phyloP scores from a whole-genome alignment of 257 asterid genomes.

The Jasminum sambac region DNA sequence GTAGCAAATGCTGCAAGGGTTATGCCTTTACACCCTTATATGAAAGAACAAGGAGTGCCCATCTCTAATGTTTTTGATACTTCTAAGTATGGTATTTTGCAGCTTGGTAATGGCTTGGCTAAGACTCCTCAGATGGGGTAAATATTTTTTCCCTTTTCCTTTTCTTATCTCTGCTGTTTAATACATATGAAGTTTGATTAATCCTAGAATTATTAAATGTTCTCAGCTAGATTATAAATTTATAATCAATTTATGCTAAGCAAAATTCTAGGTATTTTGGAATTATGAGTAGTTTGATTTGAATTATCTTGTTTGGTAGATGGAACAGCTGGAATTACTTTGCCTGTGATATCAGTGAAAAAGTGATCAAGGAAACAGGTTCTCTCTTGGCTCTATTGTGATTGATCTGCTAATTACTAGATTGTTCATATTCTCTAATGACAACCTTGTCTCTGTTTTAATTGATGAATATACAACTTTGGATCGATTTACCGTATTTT shows the following conservation, averaged over 20 bases:
- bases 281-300: constrained; percentile 16
- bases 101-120: constrained; percentile 63
- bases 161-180: neutral
- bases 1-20: constrained; percentile 32
- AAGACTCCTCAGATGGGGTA: constrained; percentile 86
- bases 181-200: constrained; percentile 1
- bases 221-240: constrained; percentile 14
- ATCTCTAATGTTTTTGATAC: constrained; percentile 47
- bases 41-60: constrained; percentile 23
- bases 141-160: neutral
- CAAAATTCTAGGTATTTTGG: neutral
- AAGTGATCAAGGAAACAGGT: constrained; percentile 94
- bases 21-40: constrained; percentile 48
- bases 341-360: constrained; percentile 83
- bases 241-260: neutral
- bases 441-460: neutral
- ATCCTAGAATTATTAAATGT: neutral
- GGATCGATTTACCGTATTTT: too few relatives aligned
- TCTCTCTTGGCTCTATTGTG: constrained; percentile 19
- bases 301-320: constrained; percentile 37
- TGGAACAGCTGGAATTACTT: constrained; percentile 98
- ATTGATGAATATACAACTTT: constrained; percentile 14
- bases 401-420: constrained; percentile 15
- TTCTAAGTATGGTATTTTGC: constrained; percentile 66
- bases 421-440: neutral